Percentiles rank a stretch among this genome's conserved stretches.
Evolutionary conservation across 1,284 basidiomycete genomes (phyloP).

Genomic region (Trametes polyzona): DNA sequence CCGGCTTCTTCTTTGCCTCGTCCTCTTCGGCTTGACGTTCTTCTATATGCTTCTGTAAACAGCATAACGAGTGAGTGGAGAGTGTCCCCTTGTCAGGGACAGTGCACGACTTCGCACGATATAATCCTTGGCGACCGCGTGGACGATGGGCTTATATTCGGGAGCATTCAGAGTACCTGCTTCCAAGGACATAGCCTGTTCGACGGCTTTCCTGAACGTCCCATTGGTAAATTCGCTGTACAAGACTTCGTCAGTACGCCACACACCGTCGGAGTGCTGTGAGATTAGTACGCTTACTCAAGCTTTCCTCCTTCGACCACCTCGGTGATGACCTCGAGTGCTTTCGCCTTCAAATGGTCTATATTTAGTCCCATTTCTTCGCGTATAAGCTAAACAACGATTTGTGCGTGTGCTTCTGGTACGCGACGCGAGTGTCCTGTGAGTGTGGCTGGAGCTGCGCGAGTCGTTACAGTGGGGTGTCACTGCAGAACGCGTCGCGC

Average conservation of each 20-base stretch:
- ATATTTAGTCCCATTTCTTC: constrained; percentile 8
- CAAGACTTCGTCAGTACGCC: not conserved
- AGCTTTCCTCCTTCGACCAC: constrained; percentile 13
- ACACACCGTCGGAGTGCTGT: not conserved
- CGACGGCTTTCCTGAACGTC: constrained; percentile 50
- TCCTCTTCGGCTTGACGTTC: constrained; percentile 14
- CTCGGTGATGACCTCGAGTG: constrained; percentile 10
- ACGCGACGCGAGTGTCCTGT: not conserved
- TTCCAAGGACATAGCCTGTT: constrained; percentile 45
- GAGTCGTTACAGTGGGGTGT: not conserved
- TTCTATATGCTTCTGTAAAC: not conserved
- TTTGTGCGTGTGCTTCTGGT: not conserved
- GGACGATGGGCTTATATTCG: constrained; percentile 50
- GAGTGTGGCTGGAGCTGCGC: not conserved
- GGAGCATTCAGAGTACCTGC: constrained; percentile 43
- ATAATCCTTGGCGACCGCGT: constrained; percentile 43
- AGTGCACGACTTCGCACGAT: too few relatives aligned
- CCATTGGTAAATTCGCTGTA: constrained; percentile 50
- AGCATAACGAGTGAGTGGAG: not conserved
- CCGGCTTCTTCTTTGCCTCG: constrained; percentile 21
- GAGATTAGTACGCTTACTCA: constrained; percentile 2
- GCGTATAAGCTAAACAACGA: not conserved
- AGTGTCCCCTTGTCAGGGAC: not conserved
- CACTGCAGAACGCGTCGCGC: constrained; percentile 8
- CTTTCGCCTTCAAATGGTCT: constrained; percentile 5